Evolutionary conservation across 176 grass and related monocot species (phyloP), one percentile per base, ranked within the genome.

Genomic region (Ensete ventricosum): DNA sequence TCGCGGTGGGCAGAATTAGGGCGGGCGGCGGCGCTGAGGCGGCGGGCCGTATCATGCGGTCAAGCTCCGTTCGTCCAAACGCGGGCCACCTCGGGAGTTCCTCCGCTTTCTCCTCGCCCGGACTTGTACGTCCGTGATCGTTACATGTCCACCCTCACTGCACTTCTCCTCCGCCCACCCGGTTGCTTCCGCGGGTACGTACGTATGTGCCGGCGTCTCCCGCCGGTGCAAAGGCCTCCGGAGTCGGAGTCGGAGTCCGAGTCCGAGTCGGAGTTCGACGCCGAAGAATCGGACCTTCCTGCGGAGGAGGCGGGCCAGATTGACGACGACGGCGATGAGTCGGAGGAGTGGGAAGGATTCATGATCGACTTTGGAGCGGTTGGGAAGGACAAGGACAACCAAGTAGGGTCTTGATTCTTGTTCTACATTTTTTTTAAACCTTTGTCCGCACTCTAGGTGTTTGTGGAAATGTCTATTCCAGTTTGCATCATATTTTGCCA

Each of bases 401-500:
- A 65, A 25, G 22, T 25, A 3, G 63, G 2, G 14, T 29, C 26
- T 69, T 69, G n/a, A 29, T 2, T 48, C 19, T 13, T 17, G 26
- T 17, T 13, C 65, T 68, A 48, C n/a, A n/a, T n/a, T n/a, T n/a
- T 43, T 27, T 3, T 4, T 68, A 0, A 68, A 68, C 25, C 13
- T 43, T 69, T 69, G 9, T 17, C 66, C 49, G 66, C 66, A 50
- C 66, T 49, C 8, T 1, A 48, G 4, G 22, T 50, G 66, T 49
- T 69, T 69, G 66, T 69, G 14, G 27, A 69, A 69, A 69, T 69
- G 34, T 29, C 66, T 69, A 3, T 69, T 69, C 24, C 20, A 65
- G 2, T 23, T 14, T 64, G 3, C 24, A 4, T 4, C 34, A 43
- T 43, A 6, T 43, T 43, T 43, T 43, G 34, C 34, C 34, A 43